Base-by-base conservation (phyloP, 2,329 filamentous ascomycete genomes). In the Penicillium sp. region DNA sequence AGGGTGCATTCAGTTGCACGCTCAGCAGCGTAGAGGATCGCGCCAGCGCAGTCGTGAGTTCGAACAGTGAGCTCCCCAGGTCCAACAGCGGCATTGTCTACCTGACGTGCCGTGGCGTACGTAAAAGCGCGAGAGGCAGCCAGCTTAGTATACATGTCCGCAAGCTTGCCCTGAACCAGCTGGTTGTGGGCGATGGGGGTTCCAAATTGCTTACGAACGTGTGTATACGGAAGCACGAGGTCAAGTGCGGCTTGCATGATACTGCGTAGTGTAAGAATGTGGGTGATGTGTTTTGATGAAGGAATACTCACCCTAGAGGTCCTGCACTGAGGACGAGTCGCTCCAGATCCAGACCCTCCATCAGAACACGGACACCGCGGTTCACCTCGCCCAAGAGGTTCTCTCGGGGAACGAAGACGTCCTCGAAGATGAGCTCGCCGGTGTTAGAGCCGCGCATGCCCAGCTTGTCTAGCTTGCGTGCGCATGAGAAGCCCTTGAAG, bases 361-460 rank as follows among this genome's bases (percentile, higher is more conserved):
- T 97, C 29, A 99, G 78, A 3, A 99, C 92, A 55, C 82, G 83
- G 22, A 95, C 91, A 54, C 93, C 93, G 44, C 80, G 82, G 74
- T 95, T 87, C 50, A 95, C 65, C 33, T 80, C 71, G 27, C 93
- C 93, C 0, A 99, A 80, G 0, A 96, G 72, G 68, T 95, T 89
- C 62, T 87, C 86, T 8, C 77, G 74, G 3, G 93, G 90, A 6
- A 97, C 89, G 65, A 96, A 95, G 50, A 96, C 89, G 58, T 86
- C 79, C 55, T 95, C 90, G 60, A 97, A 95, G 48, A 92, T 81
- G 19, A 97, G 80, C 72, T 97, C 93, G 62, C 93, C 93, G 0
- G 93, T 97, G 73, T 96, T 96, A 60, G 88, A 93, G 51, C 93
- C 93, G 49, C 93, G 83, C 93, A 99, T 99, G 59, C 93, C 93